phyloP scores from a whole-genome alignment of 345 rosid species.

The Salix caprea region DNA sequence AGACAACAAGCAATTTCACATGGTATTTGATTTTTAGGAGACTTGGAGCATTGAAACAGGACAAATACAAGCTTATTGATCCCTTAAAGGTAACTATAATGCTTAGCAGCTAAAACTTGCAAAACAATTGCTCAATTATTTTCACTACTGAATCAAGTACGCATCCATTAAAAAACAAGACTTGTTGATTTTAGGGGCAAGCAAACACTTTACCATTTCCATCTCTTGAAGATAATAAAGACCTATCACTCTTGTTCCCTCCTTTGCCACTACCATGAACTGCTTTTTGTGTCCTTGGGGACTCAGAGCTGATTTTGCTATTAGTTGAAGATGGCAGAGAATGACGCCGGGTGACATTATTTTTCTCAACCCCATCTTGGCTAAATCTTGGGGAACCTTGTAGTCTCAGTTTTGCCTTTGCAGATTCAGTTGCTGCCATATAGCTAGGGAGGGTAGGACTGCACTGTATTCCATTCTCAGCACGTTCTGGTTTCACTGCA shows the following conservation, averaged over 20 bases:
- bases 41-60: neutral
- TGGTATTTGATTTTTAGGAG: neutral
- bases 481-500: slow-evolving; percentile 48
- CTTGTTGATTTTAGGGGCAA: slow-evolving; percentile 1
- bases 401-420: slow-evolving; percentile 79
- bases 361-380: slow-evolving; percentile 61
- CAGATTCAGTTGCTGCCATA: slow-evolving; percentile 90
- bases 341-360: slow-evolving; percentile 51
- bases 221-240: slow-evolving; percentile 46
- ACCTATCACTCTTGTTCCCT: slow-evolving; percentile 54
- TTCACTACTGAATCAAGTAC: neutral
- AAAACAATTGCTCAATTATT: neutral
- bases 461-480: slow-evolving; percentile 59
- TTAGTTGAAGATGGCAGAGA: slow-evolving; percentile 70
- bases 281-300: slow-evolving; percentile 68
- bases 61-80: neutral
- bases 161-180: slow-evolving; percentile 3
- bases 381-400: slow-evolving; percentile 69
- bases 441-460: slow-evolving; percentile 76
- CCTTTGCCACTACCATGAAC: slow-evolving; percentile 51
- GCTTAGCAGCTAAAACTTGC: neutral
- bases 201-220: slow-evolving; percentile 43
- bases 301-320: slow-evolving; percentile 59
- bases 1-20: neutral
- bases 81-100: neutral